phyloP scores from a whole-genome alignment of 2,329 filamentous ascomycete species.

The Clarireedia paspali region DNA sequence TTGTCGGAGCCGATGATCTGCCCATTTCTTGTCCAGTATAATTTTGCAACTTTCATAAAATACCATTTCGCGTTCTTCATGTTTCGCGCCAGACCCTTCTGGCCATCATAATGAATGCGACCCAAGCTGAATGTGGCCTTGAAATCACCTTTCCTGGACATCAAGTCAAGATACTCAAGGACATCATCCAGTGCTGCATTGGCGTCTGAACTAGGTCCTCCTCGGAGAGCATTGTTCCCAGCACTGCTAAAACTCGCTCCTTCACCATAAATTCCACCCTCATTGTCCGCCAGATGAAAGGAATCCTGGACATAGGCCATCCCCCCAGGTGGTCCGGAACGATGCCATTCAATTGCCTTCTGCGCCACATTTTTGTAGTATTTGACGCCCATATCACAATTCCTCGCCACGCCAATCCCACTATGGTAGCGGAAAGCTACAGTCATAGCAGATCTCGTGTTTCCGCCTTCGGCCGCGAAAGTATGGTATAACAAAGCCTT shows the following conservation, averaged over 20 bases:
- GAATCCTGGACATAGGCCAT: slow-evolving; percentile 68
- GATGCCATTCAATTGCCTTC: slow-evolving; percentile 81
- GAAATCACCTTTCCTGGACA: slow-evolving; percentile 67
- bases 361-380: slow-evolving; percentile 94
- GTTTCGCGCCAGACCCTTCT: slow-evolving; percentile 52
- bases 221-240: slow-evolving; percentile 70
- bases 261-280: slow-evolving; percentile 89
- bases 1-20: slow-evolving; percentile 49
- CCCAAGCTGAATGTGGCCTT: slow-evolving; percentile 63
- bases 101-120: slow-evolving; percentile 63
- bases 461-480: slow-evolving; percentile 77
- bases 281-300: slow-evolving; percentile 81
- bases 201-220: slow-evolving; percentile 66
- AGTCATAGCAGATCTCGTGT: slow-evolving; percentile 88
- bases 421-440: slow-evolving; percentile 78
- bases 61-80: slow-evolving; percentile 57
- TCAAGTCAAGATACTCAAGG: slow-evolving; percentile 75
- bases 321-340: slow-evolving; percentile 85
- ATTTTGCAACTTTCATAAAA: slow-evolving; percentile 58
- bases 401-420: slow-evolving; percentile 77
- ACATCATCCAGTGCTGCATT: slow-evolving; percentile 88
- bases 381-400: slow-evolving; percentile 74
- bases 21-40: slow-evolving; percentile 61
- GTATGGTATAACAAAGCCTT: slow-evolving; percentile 91
- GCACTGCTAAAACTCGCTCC: slow-evolving; percentile 87